Conservation (phyloP, 2,329 filamentous ascomycete species). For the Talaromyces sp. region DNA sequence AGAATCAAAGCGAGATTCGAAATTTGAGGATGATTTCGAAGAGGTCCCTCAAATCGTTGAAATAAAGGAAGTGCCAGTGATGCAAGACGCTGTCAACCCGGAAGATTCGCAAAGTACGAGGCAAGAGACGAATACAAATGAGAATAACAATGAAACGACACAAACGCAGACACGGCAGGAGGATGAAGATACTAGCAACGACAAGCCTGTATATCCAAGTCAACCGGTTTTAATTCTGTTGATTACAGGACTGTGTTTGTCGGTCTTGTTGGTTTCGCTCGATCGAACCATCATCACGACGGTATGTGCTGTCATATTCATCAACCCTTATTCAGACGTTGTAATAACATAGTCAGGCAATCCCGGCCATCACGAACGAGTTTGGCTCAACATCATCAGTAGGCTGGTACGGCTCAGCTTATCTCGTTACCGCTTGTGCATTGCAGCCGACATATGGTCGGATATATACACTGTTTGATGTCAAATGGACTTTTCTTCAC, state of each 20-base stretch:
- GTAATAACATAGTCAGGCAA: slow-evolving; percentile 31
- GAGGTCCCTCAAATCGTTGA: slow-evolving; percentile 1
- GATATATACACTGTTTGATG: slow-evolving; percentile 46
- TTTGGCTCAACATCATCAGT: slow-evolving; percentile 28
- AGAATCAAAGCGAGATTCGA: slow-evolving; percentile 20
- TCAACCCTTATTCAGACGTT: neutral
- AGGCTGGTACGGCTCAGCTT: slow-evolving; percentile 29
- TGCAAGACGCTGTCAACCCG: slow-evolving; percentile 5
- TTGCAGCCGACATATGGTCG: slow-evolving; percentile 50
- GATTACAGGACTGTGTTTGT: slow-evolving; percentile 30
- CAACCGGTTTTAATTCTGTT: slow-evolving; percentile 26
- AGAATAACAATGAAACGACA: neutral
- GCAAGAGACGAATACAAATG: neutral
- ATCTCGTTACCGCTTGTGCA: slow-evolving; percentile 24
- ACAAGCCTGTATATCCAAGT: slow-evolving; percentile 26
- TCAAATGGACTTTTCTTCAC: slow-evolving; percentile 29
- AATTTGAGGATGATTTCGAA: slow-evolving; percentile 22
- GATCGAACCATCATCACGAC: slow-evolving; percentile 29
- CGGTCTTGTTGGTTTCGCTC: slow-evolving; percentile 32
- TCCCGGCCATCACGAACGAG: slow-evolving; percentile 49
- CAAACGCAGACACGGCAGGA: neutral
- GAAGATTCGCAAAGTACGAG: slow-evolving; percentile 10
- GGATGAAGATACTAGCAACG: neutral
- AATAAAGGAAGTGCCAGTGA: slow-evolving; percentile 14
- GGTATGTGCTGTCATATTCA: slow-evolving; percentile 9